Percentiles rank a stretch among this genome's conserved stretches.
phyloP scores from a whole-genome alignment of 768 basidiomycete species.

The Suillus decipiens region DNA sequence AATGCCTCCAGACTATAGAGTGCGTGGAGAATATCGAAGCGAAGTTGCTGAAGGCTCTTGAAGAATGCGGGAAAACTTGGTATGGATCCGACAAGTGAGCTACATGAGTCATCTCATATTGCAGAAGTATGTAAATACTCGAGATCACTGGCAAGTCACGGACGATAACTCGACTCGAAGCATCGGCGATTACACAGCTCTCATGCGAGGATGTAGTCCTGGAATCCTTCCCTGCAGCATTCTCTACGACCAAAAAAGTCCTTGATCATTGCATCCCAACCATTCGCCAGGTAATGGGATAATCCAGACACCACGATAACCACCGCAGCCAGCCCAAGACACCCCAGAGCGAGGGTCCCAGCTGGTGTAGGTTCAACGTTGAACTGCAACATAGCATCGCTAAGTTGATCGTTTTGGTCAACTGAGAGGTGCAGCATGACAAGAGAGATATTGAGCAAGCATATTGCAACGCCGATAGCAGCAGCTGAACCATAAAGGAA shows the following conservation, averaged over 20 bases:
- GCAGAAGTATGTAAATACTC: background rate
- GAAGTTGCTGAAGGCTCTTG: background rate
- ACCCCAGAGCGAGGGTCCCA: slow-evolving; percentile 11
- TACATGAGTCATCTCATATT: background rate
- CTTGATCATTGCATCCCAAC: slow-evolving; percentile 8
- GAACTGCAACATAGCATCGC: slow-evolving; percentile 6
- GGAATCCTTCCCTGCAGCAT: background rate
- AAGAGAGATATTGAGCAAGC: slow-evolving; percentile 14
- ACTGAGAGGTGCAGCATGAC: slow-evolving; percentile 6
- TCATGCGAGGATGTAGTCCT: slow-evolving; percentile 7
- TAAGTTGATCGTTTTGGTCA: slow-evolving; percentile 4
- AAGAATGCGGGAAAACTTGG: background rate
- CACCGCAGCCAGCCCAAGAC: slow-evolving; percentile 1
- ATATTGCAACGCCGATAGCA: slow-evolving; percentile 12
- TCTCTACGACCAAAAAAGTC: slow-evolving; percentile 6
- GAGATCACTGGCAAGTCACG: background rate
- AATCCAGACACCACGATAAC: background rate
- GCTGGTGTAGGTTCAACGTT: slow-evolving; percentile 10
- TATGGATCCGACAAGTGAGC: background rate
- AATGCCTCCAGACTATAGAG: too few species aligned
- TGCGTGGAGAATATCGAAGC: background rate
- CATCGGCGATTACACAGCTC: background rate
- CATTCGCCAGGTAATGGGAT: slow-evolving; percentile 1
- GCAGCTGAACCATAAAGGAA: slow-evolving; percentile 10
- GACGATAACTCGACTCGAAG: background rate